phyloP scores from a whole-genome alignment of 2,329 filamentous ascomycete species.

The Lasiodiplodia citricola region DNA sequence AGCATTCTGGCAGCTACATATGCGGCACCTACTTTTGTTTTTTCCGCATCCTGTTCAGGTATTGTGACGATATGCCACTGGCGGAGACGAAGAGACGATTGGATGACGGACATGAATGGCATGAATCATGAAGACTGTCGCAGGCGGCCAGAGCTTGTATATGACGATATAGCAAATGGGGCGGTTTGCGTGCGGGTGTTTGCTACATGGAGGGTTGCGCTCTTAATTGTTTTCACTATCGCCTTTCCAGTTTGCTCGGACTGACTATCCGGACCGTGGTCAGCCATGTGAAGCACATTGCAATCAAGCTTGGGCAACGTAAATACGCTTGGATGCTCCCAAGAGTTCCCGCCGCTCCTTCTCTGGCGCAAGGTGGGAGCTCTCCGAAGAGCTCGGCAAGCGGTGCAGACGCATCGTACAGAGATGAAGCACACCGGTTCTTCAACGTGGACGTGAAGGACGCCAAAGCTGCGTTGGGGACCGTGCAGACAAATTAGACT shows the following conservation, averaged over 20 bases:
- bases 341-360: neutral
- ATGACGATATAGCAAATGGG: slow-evolving; percentile 14
- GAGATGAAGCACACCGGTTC: slow-evolving; percentile 16
- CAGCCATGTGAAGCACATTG: neutral
- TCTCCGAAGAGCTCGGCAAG: slow-evolving; percentile 1
- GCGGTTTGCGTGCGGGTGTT: slow-evolving; percentile 7
- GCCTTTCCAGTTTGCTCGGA: neutral
- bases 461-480: neutral
- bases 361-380: neutral
- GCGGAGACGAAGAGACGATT: neutral
- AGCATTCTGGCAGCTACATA: slow-evolving; percentile 19
- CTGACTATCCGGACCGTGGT: neutral
- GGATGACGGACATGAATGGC: slow-evolving; percentile 2
- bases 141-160: slow-evolving; percentile 1
- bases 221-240: slow-evolving; percentile 7
- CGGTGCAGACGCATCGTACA: neutral
- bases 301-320: neutral
- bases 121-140: slow-evolving; percentile 15
- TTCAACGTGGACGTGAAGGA: neutral
- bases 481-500: neutral
- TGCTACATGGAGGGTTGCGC: neutral
- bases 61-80: slow-evolving; percentile 7
- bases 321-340: neutral
- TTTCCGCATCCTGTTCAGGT: neutral
- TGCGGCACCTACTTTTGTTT: slow-evolving; percentile 11